phyloP scores from a whole-genome alignment of 225 moss, liverwort and hornwort species.

The Antitrichia curtipendula region DNA sequence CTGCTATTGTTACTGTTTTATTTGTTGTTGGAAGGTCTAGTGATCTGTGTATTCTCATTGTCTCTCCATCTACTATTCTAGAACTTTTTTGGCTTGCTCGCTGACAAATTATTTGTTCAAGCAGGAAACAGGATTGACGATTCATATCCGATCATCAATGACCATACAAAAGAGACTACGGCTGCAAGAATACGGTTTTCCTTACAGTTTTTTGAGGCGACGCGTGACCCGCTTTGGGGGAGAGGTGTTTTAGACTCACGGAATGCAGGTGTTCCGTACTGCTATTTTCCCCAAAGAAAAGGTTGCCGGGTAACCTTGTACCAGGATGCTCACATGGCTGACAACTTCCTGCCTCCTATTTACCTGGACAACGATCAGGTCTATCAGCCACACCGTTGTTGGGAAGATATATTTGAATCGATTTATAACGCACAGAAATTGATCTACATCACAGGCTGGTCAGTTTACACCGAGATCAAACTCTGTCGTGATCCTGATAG shows the following conservation, averaged over 20 bases:
- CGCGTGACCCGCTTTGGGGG: constrained; percentile 28
- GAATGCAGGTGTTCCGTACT: constrained; percentile 51
- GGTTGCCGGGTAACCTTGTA: constrained; percentile 77
- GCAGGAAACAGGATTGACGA: constrained; percentile 10
- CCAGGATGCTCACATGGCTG: constrained; percentile 79
- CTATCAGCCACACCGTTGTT: constrained; percentile 54
- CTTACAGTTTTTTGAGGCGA: constrained; percentile 40
- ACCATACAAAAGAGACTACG: not conserved
- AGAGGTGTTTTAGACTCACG: constrained; percentile 25
- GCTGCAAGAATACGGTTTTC: constrained; percentile 26
- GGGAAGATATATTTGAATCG: constrained; percentile 77
- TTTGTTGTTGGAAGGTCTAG: not conserved
- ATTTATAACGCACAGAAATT: constrained; percentile 52
- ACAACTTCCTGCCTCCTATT: constrained; percentile 67
- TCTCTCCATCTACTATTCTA: not conserved
- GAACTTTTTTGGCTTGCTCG: not conserved
- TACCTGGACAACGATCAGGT: constrained; percentile 37
- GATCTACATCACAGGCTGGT: constrained; percentile 96
- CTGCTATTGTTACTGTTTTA: not conserved
- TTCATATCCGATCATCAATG: constrained; percentile 9
- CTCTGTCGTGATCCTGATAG: constrained; percentile 51
- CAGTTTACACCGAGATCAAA: constrained; percentile 73
- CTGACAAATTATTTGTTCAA: not conserved
- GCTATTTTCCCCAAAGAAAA: constrained; percentile 62
- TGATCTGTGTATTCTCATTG: not conserved